Conservation (phyloP, 352 stramenopile species). For the Pythium volutum region DNA sequence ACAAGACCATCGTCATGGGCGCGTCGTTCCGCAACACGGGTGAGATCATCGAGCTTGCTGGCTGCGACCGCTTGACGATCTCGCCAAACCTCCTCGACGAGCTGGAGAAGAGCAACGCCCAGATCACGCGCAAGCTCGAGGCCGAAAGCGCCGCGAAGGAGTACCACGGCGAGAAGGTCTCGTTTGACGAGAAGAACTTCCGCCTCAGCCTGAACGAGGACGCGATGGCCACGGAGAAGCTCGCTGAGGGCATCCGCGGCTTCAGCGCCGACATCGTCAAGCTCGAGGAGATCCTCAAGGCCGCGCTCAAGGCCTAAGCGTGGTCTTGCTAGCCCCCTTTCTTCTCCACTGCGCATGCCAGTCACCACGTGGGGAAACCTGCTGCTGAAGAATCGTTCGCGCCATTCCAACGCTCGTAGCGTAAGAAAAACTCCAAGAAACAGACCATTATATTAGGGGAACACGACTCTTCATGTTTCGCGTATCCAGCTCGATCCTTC, state of each 20-base stretch:
- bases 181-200: slow-evolving; percentile 94
- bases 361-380: slow-evolving; percentile 1
- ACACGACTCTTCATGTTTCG: slow-evolving; percentile 14
- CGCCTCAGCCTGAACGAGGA: slow-evolving; percentile 98
- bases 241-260: slow-evolving; percentile 96
- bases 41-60: slow-evolving; percentile 96
- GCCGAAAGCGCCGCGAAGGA: slow-evolving; percentile 57
- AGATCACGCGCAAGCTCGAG: slow-evolving; percentile 85
- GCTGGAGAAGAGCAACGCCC: slow-evolving; percentile 71
- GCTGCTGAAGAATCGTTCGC: background rate
- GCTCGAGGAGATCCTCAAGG: slow-evolving; percentile 97
- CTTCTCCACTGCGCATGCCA: background rate
- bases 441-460: slow-evolving; percentile 13
- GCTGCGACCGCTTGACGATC: slow-evolving; percentile 98
- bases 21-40: slow-evolving; percentile 95
- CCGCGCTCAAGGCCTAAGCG: slow-evolving; percentile 88
- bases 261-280: slow-evolving; percentile 98
- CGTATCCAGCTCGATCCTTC: background rate
- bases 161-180: slow-evolving; percentile 80
- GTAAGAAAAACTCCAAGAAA: slow-evolving; percentile 8
- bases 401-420: background rate
- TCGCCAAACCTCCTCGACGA: slow-evolving; percentile 93
- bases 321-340: background rate
- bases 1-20: slow-evolving; percentile 96
- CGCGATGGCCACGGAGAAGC: slow-evolving; percentile 96